Percentiles rank a stretch among this genome's conserved stretches.
Conservation (phyloP, 345 rosid species). For the Eutrema heterophyllum region DNA sequence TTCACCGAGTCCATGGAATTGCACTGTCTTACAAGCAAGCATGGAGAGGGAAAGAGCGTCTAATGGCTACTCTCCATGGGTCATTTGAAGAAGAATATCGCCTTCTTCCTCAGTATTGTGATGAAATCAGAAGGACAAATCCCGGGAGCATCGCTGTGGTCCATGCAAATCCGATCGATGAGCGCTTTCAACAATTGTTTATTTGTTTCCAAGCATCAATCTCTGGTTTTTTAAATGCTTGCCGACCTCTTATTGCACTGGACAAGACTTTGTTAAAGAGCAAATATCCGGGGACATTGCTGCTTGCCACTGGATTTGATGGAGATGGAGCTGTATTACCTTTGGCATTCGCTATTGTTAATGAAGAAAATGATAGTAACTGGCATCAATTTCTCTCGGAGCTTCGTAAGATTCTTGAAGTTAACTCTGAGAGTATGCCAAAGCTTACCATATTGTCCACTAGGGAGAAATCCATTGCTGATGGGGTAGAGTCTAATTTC, state of each 20-base stretch:
- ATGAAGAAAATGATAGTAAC: constrained; percentile 69
- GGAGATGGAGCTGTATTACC: constrained; percentile 87
- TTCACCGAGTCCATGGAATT: constrained; percentile 79
- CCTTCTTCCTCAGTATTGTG: constrained; percentile 84
- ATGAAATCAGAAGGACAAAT: constrained; percentile 65
- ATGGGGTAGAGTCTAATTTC: constrained; percentile 81
- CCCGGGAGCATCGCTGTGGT: constrained; percentile 78
- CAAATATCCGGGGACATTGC: constrained; percentile 71
- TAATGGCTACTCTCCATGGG: constrained; percentile 73
- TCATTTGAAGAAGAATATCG: constrained; percentile 90
- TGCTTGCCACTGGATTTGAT: constrained; percentile 85
- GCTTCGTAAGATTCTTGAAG: constrained; percentile 66
- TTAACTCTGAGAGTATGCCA: constrained; percentile 75
- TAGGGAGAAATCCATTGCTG: constrained; percentile 58
- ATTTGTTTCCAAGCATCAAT: constrained; percentile 79
- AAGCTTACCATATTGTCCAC: constrained; percentile 79
- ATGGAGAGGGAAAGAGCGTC: constrained; percentile 93
- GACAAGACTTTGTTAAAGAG: constrained; percentile 66
- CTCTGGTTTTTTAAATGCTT: constrained; percentile 72
- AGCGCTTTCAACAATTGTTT: constrained; percentile 72
- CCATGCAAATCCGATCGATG: constrained; percentile 50
- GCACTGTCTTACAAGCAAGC: constrained; percentile 89
- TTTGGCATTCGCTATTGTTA: constrained; percentile 72
- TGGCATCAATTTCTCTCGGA: constrained; percentile 91
- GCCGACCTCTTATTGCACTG: constrained; percentile 80